phyloP scores from a whole-genome alignment of 1,284 basidiomycete species.

The Trametes versicolor region DNA sequence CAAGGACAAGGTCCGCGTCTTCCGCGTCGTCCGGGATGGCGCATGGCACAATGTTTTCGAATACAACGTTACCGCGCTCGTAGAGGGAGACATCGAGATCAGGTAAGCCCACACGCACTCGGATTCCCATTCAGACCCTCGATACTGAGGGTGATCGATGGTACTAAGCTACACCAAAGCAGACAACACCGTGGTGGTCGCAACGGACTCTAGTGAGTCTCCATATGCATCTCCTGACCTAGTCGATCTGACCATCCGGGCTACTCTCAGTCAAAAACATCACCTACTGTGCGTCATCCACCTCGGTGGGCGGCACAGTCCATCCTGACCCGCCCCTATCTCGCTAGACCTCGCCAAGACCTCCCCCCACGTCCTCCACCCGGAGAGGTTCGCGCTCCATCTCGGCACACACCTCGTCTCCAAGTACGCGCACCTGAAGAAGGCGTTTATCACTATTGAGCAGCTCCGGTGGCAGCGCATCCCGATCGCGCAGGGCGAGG shows the following conservation, averaged over 20 bases:
- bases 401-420: slow-evolving; percentile 87
- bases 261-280: slow-evolving; percentile 86
- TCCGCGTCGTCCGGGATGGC: slow-evolving; percentile 83
- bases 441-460: slow-evolving; percentile 81
- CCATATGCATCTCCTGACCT: background rate
- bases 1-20: slow-evolving; percentile 88
- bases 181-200: slow-evolving; percentile 86
- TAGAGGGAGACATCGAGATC: slow-evolving; percentile 83
- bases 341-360: slow-evolving; percentile 83
- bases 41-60: slow-evolving; percentile 79
- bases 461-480: slow-evolving; percentile 91
- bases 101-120: slow-evolving; percentile 56
- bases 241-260: background rate
- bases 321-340: background rate
- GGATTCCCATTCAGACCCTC: background rate
- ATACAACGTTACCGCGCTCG: slow-evolving; percentile 79
- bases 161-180: slow-evolving; percentile 78
- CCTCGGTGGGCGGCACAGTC: background rate
- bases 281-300: slow-evolving; percentile 72
- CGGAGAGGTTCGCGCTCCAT: slow-evolving; percentile 90
- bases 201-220: slow-evolving; percentile 86
- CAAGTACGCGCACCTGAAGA: slow-evolving; percentile 84
- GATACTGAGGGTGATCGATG: background rate
- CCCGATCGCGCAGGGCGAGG: slow-evolving; percentile 42
- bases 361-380: slow-evolving; percentile 84